These are phyloP conservation scores for Endoconidiophora polonica DNA, from an alignment of 2,329 filamentous ascomycete genomes.

Conservation along the genomic window DNA sequence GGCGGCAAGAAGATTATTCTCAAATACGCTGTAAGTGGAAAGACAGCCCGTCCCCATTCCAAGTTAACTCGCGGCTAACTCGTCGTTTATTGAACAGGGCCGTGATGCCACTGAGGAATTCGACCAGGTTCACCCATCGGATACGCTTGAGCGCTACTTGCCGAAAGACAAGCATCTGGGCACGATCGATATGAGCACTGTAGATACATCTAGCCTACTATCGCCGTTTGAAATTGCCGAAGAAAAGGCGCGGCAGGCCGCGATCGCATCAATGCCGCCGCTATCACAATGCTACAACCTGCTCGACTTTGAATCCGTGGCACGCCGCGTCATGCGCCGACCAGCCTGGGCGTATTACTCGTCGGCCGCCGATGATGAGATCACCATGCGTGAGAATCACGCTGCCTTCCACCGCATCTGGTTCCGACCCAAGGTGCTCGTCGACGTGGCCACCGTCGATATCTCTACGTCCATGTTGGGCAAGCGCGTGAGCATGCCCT, in stretches of 20 bases:
- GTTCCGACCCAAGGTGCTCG: slow-evolving; percentile 81
- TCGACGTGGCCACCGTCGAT: slow-evolving; percentile 79
- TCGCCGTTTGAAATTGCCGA: slow-evolving; percentile 46
- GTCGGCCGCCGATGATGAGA: slow-evolving; percentile 50
- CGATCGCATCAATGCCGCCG: slow-evolving; percentile 57
- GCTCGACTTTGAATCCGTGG: slow-evolving; percentile 90
- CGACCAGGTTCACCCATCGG: slow-evolving; percentile 74
- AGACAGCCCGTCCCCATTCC: background rate
- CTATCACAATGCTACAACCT: slow-evolving; percentile 85
- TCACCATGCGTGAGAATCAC: slow-evolving; percentile 90
- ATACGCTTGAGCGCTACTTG: slow-evolving; percentile 75
- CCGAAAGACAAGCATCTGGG: slow-evolving; percentile 75
- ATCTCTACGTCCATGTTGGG: slow-evolving; percentile 88
- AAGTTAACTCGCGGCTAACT: background rate
- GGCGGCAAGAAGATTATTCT: slow-evolving; percentile 86
- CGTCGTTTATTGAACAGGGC: slow-evolving; percentile 29
- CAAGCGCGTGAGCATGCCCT: slow-evolving; percentile 65
- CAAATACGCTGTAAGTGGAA: slow-evolving; percentile 56
- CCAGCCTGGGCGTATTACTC: slow-evolving; percentile 97
- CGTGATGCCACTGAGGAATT: slow-evolving; percentile 89
- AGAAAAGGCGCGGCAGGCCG: slow-evolving; percentile 50
- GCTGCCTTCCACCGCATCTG: slow-evolving; percentile 89
- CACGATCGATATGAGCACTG: slow-evolving; percentile 73
- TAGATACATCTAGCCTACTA: slow-evolving; percentile 34
- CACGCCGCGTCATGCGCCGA: slow-evolving; percentile 83